Conservation (phyloP, 345 rosid genomes). For the Dimocarpus longan region DNA sequence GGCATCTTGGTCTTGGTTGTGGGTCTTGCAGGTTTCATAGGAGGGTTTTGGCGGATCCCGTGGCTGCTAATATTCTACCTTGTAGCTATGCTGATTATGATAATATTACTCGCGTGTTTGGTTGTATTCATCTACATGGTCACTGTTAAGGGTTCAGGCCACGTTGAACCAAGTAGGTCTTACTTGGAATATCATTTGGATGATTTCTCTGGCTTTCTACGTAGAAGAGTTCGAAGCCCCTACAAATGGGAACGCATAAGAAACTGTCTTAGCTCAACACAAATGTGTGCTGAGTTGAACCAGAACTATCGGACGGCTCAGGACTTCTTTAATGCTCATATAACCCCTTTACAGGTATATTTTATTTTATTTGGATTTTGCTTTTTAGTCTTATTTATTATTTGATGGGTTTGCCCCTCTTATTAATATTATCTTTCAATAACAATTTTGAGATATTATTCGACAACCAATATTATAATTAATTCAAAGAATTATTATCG, state of each 20-base stretch:
- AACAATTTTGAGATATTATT: too few species aligned
- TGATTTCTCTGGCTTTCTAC: constrained; percentile 79
- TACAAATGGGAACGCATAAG: constrained; percentile 84
- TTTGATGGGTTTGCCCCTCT: too few species aligned
- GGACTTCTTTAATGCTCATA: constrained; percentile 85
- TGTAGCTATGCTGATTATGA: constrained; percentile 72
- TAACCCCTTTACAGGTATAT: constrained; percentile 76
- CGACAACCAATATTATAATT: too few species aligned
- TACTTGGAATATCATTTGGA: constrained; percentile 81
- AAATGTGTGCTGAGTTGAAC: constrained; percentile 68
- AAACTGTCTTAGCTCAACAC: constrained; percentile 64
- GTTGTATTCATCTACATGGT: constrained; percentile 82
- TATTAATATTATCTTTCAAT: too few species aligned
- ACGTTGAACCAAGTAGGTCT: constrained; percentile 67
- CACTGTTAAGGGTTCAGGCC: constrained; percentile 76
- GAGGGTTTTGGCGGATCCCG: constrained; percentile 87
- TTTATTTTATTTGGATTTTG: background rate
- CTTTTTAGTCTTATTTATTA: too few species aligned
- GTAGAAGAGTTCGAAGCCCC: constrained; percentile 64
- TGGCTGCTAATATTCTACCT: constrained; percentile 77
- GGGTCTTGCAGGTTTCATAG: constrained; percentile 76
- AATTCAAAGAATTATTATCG: too few species aligned
- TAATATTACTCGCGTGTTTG: constrained; percentile 57
- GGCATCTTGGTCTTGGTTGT: constrained; percentile 70
- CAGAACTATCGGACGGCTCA: constrained; percentile 79